These are phyloP conservation scores for Tricholoma furcatifolium DNA, from an alignment of 768 basidiomycete species.

Conservation along the genomic window DNA sequence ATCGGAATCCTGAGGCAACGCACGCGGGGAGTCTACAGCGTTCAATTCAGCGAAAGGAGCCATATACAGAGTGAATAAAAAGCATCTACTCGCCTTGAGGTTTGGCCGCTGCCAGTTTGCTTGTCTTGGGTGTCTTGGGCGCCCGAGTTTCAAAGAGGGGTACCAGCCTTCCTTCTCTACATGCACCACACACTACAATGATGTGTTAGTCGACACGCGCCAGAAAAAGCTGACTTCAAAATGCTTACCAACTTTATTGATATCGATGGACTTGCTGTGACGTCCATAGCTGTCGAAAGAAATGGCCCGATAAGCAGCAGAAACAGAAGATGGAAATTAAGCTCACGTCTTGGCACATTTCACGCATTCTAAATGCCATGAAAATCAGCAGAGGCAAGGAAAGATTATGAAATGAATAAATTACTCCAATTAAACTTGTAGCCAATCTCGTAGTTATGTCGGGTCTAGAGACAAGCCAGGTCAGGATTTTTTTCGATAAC, in stretches of 20 bases:
- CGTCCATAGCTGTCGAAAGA: slow-evolving; percentile 58
- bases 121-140: slow-evolving; percentile 35
- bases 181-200: slow-evolving; percentile 65
- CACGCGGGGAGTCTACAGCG: slow-evolving; percentile 36
- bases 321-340: background rate
- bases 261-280: slow-evolving; percentile 69
- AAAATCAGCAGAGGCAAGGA: background rate
- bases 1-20: slow-evolving; percentile 7
- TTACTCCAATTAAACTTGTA: slow-evolving; percentile 75
- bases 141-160: slow-evolving; percentile 51
- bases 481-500: background rate
- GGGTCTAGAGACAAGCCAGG: slow-evolving; percentile 42
- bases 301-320: background rate
- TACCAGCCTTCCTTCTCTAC: slow-evolving; percentile 55
- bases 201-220: background rate
- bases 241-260: slow-evolving; percentile 59
- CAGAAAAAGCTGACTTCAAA: background rate
- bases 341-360: slow-evolving; percentile 62
- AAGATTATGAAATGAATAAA: slow-evolving; percentile 23
- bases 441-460: slow-evolving; percentile 73
- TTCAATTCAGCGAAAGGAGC: background rate
- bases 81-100: slow-evolving; percentile 38
- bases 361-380: slow-evolving; percentile 49
- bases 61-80: background rate
- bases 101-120: slow-evolving; percentile 43